Base-by-base conservation (phyloP, 1,284 basidiomycete species). In the Apiotrichum sp. region DNA sequence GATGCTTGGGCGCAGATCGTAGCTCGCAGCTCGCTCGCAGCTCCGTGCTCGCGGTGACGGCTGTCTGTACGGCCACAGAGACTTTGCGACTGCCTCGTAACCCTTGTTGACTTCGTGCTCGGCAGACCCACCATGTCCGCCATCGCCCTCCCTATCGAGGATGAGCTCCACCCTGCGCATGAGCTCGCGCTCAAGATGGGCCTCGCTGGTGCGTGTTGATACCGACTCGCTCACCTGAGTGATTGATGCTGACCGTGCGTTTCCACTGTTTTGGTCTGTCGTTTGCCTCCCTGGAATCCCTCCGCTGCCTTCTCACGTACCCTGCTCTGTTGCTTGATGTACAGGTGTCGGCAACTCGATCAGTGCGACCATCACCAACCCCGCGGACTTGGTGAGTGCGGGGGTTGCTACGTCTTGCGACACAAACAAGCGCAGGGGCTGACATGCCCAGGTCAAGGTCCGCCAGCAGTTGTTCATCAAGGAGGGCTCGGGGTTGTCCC, bases 101-200 rank as follows among this genome's bases (percentile, higher is more conserved):
- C n/a, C n/a, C n/a, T n/a, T n/a, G n/a, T n/a, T n/a, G n/a, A n/a
- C n/a, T n/a, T n/a, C n/a, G n/a, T n/a, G n/a, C n/a, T n/a, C n/a
- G n/a, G n/a, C n/a, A n/a, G n/a, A n/a, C 35, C 60, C 56, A 9
- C 67, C 68, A 29, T 71, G 58, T 42, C 66, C 65, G 44, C 71
- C 62, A 39, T 68, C 65, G 13, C 67, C 62, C 29, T 67, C 65
- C 42, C 66, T 2, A 8, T 57, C 36, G 55, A 57, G 52, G 52
- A 53, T 22, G 34, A 38, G 43, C 47, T 53, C 13, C 56, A 58
- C n/a, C 56, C 56, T 7, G 56, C 58, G 5, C 58, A 59, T 35
- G 58, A 59, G 58, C 43, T 59, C 3, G 58, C 43, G 31, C 48
- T 59, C 39, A 59, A 59, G 44, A 59, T 59, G 58, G 4, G 50